Conservation (phyloP, 2,329 filamentous ascomycete species). For the Zymoseptoria brevis region DNA sequence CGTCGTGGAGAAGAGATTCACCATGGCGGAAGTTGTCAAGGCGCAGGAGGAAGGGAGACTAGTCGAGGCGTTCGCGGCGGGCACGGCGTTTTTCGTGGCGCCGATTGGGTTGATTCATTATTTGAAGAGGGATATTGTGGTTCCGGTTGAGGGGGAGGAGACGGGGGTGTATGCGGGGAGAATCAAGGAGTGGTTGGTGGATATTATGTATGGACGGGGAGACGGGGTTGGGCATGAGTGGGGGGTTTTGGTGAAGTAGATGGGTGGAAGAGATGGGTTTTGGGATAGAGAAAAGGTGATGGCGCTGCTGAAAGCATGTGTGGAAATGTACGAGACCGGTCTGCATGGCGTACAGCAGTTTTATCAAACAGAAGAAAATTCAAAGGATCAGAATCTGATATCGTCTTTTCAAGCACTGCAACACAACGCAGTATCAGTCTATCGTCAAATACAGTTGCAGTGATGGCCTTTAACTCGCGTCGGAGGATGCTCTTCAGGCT, state of each 20-base stretch:
- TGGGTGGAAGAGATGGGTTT: background rate
- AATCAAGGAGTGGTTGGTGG: conserved; percentile 40
- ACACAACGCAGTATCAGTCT: too few relatives aligned
- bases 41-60: conserved; percentile 68
- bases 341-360: too few relatives aligned
- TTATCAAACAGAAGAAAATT: too few relatives aligned
- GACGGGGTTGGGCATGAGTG: conserved; percentile 36
- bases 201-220: conserved; percentile 42
- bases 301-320: too few relatives aligned
- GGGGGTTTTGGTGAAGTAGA: conserved; percentile 39
- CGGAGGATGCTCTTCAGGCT: too few relatives aligned
- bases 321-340: too few relatives aligned
- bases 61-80: conserved; percentile 76
- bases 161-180: conserved; percentile 35
- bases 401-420: too few relatives aligned
- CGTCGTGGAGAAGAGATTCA: conserved; percentile 75
- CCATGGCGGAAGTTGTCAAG: conserved; percentile 66
- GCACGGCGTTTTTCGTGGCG: conserved; percentile 60
- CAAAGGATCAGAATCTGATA: too few relatives aligned
- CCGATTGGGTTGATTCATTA: conserved; percentile 41
- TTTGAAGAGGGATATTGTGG: conserved; percentile 35
- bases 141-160: conserved; percentile 36
- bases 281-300: background rate
- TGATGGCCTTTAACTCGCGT: too few relatives aligned
- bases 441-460: too few relatives aligned